phyloP scores from a whole-genome alignment of 768 basidiomycete species.

The Mycena vitilis region DNA sequence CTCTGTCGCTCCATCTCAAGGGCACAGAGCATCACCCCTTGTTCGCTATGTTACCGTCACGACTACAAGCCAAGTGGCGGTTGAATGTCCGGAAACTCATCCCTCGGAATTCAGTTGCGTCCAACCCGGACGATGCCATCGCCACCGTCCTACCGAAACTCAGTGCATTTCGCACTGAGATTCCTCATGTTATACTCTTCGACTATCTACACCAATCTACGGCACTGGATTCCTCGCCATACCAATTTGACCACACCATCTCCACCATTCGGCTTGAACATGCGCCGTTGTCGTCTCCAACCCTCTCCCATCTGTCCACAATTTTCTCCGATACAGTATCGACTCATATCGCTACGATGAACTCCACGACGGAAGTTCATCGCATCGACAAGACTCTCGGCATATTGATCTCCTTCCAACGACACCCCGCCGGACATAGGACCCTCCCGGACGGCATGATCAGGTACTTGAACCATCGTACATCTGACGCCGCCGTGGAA shows the following conservation, averaged over 20 bases:
- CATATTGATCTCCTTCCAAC: constrained; percentile 3
- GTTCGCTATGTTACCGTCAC: not conserved
- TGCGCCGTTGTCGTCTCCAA: not conserved
- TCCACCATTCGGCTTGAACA: not conserved
- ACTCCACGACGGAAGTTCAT: not conserved
- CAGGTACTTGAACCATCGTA: not conserved
- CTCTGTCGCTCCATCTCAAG: not conserved
- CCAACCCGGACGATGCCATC: not conserved
- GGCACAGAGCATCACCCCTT: not conserved
- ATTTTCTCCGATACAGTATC: not conserved
- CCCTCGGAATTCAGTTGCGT: not conserved
- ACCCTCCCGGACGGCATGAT: not conserved
- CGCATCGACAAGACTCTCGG: constrained; percentile 4
- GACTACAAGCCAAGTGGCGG: not conserved
- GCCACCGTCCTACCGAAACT: not conserved
- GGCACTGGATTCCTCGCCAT: not conserved
- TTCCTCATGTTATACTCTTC: not conserved
- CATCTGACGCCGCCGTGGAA: not conserved
- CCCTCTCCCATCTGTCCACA: not conserved
- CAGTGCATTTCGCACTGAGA: not conserved
- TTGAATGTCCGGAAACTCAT: not conserved
- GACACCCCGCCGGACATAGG: not conserved
- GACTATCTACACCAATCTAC: not conserved
- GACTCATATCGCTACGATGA: not conserved
- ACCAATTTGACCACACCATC: constrained; percentile 2